Conservation (phyloP, 1,139 yeast genomes). For the Kluyveromyces sp. region DNA sequence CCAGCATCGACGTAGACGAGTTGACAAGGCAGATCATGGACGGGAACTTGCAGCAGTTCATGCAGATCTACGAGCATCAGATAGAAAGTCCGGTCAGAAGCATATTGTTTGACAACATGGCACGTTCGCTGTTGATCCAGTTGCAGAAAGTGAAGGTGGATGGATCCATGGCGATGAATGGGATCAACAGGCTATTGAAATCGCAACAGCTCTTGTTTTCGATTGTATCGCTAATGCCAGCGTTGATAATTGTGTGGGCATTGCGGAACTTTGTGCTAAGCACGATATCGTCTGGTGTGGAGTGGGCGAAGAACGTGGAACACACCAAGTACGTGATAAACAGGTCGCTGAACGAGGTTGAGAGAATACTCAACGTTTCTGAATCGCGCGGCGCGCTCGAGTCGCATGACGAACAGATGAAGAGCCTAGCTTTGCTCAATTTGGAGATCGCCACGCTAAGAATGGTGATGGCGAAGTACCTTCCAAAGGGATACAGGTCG, state of each 20-base stretch:
- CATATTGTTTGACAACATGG: slow-evolving; percentile 56
- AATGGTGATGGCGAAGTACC: slow-evolving; percentile 38
- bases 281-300: slow-evolving; percentile 19
- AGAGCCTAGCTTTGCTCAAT: slow-evolving; percentile 39
- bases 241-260: slow-evolving; percentile 41
- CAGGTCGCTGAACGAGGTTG: slow-evolving; percentile 50
- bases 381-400: slow-evolving; percentile 13
- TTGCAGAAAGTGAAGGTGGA: slow-evolving; percentile 93
- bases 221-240: slow-evolving; percentile 80
- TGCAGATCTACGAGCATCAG: slow-evolving; percentile 74
- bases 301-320: slow-evolving; percentile 20
- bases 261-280: slow-evolving; percentile 9
- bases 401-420: slow-evolving; percentile 13
- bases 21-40: slow-evolving; percentile 40
- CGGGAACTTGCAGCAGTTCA: slow-evolving; percentile 73
- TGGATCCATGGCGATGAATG: slow-evolving; percentile 81
- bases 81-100: slow-evolving; percentile 63
- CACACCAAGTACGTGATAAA: slow-evolving; percentile 32
- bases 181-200: slow-evolving; percentile 81
- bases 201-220: slow-evolving; percentile 93
- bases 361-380: slow-evolving; percentile 38
- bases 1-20: slow-evolving; percentile 11
- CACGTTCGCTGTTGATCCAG: slow-evolving; percentile 76
- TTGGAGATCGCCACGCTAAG: slow-evolving; percentile 52
- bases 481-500: slow-evolving; percentile 39